Conservation (phyloP, 805 yeast genomes). For the Nakazawaea holstii region DNA sequence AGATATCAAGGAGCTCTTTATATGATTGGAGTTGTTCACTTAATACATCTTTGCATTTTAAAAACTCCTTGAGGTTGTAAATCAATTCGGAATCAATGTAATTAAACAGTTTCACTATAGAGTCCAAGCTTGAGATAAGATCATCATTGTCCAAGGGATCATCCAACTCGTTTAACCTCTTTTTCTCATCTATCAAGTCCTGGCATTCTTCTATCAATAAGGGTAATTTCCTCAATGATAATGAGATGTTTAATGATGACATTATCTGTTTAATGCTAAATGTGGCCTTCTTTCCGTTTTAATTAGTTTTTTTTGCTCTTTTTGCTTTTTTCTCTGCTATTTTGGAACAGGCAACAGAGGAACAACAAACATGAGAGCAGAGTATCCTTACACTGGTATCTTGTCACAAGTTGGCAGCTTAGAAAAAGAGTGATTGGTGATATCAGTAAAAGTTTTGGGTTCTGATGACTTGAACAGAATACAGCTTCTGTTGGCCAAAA, state of each 20-base stretch:
- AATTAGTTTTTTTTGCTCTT: neutral
- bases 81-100: conserved; percentile 8
- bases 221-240: conserved; percentile 2
- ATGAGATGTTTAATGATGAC: conserved; percentile 3
- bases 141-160: conserved; percentile 1
- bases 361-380: too few relatives aligned
- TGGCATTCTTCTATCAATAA: conserved; percentile 3
- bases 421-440: too few relatives aligned
- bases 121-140: neutral
- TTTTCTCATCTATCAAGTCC: conserved; percentile 6
- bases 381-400: too few relatives aligned
- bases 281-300: neutral
- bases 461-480: too few relatives aligned
- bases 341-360: too few relatives aligned
- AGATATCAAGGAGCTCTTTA: neutral
- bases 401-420: too few relatives aligned
- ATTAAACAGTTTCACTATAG: neutral
- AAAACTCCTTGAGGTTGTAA: conserved; percentile 6
- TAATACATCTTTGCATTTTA: neutral
- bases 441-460: too few relatives aligned
- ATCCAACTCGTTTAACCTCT: conserved; percentile 2
- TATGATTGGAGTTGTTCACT: neutral
- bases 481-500: too few relatives aligned
- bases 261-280: neutral
- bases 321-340: neutral